These are phyloP conservation scores for Sistotremastrum suecicum DNA, from an alignment of 768 basidiomycete genomes.

Conservation along the genomic window DNA sequence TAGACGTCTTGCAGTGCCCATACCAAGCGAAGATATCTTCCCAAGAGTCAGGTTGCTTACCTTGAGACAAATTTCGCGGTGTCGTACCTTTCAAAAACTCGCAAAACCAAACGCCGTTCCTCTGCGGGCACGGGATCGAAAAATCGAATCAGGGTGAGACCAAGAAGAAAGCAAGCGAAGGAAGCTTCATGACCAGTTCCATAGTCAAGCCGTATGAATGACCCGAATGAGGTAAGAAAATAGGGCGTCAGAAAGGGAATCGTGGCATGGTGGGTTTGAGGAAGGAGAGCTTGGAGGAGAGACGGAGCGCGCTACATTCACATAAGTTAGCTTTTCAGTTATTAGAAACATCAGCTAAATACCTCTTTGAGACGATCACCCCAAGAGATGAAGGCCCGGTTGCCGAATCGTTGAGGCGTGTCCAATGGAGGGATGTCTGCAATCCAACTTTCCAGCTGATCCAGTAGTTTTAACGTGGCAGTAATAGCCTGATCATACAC, in stretches of 20 bases:
- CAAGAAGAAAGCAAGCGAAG: slow-evolving; percentile 67
- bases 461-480: slow-evolving; percentile 41
- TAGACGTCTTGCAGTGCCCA: slow-evolving; percentile 84
- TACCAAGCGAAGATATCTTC: slow-evolving; percentile 67
- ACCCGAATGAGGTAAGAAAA: slow-evolving; percentile 75
- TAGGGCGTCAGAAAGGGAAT: slow-evolving; percentile 66
- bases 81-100: slow-evolving; percentile 18
- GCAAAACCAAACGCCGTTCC: slow-evolving; percentile 32
- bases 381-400: slow-evolving; percentile 83
- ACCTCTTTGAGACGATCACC: slow-evolving; percentile 68
- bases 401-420: slow-evolving; percentile 79
- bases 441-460: slow-evolving; percentile 59
- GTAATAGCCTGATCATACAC: slow-evolving; percentile 27
- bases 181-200: slow-evolving; percentile 93
- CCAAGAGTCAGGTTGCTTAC: slow-evolving; percentile 42
- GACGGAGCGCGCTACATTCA: slow-evolving; percentile 34
- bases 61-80: slow-evolving; percentile 22
- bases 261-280: slow-evolving; percentile 25
- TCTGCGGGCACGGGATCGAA: slow-evolving; percentile 42
- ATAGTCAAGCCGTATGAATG: slow-evolving; percentile 84
- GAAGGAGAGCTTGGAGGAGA: slow-evolving; percentile 37
- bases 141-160: slow-evolving; percentile 55
- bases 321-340: neutral
- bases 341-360: neutral
- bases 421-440: slow-evolving; percentile 63